Evolutionary conservation across 176 grass and related monocot species (phyloP).

Genomic region (Carex cristatella): DNA sequence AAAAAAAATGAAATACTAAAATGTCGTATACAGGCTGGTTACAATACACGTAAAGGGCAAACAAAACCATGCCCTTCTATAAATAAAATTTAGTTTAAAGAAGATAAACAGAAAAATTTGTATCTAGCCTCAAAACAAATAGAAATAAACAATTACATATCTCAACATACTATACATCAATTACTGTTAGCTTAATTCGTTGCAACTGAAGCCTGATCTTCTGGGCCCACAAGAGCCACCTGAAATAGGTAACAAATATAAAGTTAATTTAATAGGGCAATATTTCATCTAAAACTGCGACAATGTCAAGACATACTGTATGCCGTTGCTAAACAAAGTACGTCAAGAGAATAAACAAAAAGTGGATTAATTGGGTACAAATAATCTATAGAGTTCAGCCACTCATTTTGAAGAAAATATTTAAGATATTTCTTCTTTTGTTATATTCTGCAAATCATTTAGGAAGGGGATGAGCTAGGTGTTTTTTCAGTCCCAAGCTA

Average conservation of each 20-base stretch:
- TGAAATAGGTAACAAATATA: slow-evolving; percentile 18
- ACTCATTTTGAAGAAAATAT: slow-evolving; percentile 5
- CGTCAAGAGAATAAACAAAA: neutral
- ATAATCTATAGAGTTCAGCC: neutral
- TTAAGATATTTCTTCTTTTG: neutral
- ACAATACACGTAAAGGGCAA: slow-evolving; percentile 29
- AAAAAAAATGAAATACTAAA: neutral
- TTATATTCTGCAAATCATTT: no score
- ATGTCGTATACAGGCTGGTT: slow-evolving; percentile 36
- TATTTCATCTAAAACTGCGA: no score
- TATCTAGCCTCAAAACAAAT: slow-evolving; percentile 28
- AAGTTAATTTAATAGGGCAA: no score
- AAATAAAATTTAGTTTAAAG: slow-evolving; percentile 5
- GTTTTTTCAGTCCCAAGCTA: no score
- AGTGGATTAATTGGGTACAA: neutral
- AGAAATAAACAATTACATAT: slow-evolving; percentile 36
- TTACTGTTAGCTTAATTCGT: slow-evolving; percentile 19
- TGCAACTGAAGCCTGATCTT: slow-evolving; percentile 35
- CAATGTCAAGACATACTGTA: no score
- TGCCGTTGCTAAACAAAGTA: no score
- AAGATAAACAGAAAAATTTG: slow-evolving; percentile 21
- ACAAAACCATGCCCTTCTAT: neutral
- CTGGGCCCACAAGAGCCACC: slow-evolving; percentile 62
- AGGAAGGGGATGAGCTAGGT: no score
- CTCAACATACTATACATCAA: slow-evolving; percentile 40